Evolutionary conservation across 164 flowering plant species (phyloP).

Genomic region (Nymphaea thermarum): DNA sequence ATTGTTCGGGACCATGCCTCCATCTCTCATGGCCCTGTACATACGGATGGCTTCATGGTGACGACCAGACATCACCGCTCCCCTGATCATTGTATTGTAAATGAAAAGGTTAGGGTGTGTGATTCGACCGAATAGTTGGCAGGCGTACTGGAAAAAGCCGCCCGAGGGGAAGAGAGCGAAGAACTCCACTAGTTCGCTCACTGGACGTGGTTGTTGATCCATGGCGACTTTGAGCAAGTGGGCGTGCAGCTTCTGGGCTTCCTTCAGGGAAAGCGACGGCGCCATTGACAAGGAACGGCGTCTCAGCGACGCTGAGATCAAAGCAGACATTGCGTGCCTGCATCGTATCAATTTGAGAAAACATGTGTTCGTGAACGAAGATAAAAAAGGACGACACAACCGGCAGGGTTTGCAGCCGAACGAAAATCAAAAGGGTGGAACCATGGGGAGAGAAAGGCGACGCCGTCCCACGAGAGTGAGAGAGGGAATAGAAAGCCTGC

Average conservation of each 20-base stretch:
- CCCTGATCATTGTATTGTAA: conserved; percentile 58
- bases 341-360: background rate
- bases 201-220: background rate
- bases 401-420: no score
- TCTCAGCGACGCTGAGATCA: background rate
- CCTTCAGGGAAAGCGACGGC: conserved; percentile 1
- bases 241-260: conserved; percentile 11
- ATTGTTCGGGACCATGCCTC: conserved; percentile 37
- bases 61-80: conserved; percentile 22
- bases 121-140: conserved; percentile 6
- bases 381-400: no score
- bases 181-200: conserved; percentile 8
- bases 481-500: no score
- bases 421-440: no score
- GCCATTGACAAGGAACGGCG: background rate
- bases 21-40: conserved; percentile 50
- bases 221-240: conserved; percentile 8
- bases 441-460: no score
- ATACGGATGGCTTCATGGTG: conserved; percentile 25
- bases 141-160: conserved; percentile 3
- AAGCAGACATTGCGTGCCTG: background rate
- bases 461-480: no score
- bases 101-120: conserved; percentile 26
- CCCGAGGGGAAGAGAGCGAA: conserved; percentile 6
- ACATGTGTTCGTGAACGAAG: no score